phyloP scores from a whole-genome alignment of 805 yeast species.

The Kurtzmaniella cleridarum region DNA sequence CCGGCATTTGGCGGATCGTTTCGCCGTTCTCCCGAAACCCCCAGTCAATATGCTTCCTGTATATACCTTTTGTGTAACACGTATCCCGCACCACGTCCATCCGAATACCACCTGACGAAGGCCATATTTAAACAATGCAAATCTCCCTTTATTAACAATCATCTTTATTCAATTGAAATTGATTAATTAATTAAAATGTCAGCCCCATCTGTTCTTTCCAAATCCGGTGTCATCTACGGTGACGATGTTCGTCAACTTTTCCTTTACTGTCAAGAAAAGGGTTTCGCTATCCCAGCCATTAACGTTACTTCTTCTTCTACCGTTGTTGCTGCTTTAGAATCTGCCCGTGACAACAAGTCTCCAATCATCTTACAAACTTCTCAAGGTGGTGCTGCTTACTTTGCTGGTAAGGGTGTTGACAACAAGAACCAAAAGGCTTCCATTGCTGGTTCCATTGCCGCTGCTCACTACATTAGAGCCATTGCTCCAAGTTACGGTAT shows the following conservation, averaged over 20 bases:
- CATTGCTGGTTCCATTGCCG: slow-evolving; percentile 91
- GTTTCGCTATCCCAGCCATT: slow-evolving; percentile 97
- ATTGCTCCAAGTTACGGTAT: slow-evolving; percentile 95
- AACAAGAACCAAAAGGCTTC: slow-evolving; percentile 93
- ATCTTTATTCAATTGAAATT: not conserved
- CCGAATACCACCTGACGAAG: slow-evolving; percentile 4
- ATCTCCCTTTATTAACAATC: not conserved
- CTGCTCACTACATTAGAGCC: slow-evolving; percentile 95
- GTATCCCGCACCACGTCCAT: slow-evolving; percentile 5
- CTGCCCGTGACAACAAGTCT: slow-evolving; percentile 51
- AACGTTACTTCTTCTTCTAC: slow-evolving; percentile 98
- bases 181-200: slow-evolving; percentile 35
- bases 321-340: slow-evolving; percentile 51
- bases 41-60: not conserved
- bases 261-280: slow-evolving; percentile 87
- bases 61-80: too few species aligned
- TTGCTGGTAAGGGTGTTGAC: slow-evolving; percentile 98
- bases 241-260: slow-evolving; percentile 87
- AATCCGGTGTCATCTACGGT: slow-evolving; percentile 98
- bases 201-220: slow-evolving; percentile 69
- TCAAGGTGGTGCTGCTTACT: slow-evolving; percentile 99
- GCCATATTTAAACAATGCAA: too few species aligned
- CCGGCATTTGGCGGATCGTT: too few species aligned
- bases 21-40: slow-evolving; percentile 1
- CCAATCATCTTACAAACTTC: slow-evolving; percentile 97